A percentile compares a stretch with the other conserved stretches of the same genome.
These are phyloP conservation scores for Immersiella caudata DNA, from an alignment of 495 filamentous ascomycete genomes.

Conservation along the genomic window DNA sequence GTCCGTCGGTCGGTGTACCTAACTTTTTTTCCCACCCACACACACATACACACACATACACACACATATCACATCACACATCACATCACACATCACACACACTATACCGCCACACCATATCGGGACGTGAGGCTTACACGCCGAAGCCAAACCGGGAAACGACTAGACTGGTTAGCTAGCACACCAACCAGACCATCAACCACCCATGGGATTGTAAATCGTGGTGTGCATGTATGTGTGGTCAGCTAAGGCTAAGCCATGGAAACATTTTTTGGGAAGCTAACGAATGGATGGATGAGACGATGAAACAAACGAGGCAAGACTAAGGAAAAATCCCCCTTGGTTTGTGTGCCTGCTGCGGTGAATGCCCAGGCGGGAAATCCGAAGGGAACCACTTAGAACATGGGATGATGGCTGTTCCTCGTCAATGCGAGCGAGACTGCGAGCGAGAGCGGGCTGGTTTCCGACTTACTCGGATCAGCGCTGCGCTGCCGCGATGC, in stretches of 20 bases:
- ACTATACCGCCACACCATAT: too few relatives aligned
- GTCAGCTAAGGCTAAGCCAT: background rate
- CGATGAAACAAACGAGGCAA: background rate
- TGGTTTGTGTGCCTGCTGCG: too few relatives aligned
- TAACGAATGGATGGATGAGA: background rate
- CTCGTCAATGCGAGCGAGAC: background rate
- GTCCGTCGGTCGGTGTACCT: background rate
- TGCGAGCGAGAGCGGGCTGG: background rate
- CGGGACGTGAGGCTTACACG: background rate
- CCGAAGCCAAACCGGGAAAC: background rate
- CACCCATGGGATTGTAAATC: background rate
- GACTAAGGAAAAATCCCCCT: background rate
- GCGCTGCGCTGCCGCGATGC: background rate
- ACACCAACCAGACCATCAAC: background rate
- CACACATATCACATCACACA: too few relatives aligned
- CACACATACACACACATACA: background rate
- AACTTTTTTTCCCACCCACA: background rate
- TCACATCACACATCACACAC: too few relatives aligned
- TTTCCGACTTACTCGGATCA: background rate
- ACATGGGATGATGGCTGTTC: background rate
- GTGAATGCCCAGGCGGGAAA: background rate
- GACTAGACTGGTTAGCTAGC: background rate
- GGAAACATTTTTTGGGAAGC: background rate
- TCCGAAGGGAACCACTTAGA: background rate
- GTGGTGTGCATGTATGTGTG: background rate